phyloP scores from a whole-genome alignment of 805 yeast genomes.

The Candida koratica region DNA sequence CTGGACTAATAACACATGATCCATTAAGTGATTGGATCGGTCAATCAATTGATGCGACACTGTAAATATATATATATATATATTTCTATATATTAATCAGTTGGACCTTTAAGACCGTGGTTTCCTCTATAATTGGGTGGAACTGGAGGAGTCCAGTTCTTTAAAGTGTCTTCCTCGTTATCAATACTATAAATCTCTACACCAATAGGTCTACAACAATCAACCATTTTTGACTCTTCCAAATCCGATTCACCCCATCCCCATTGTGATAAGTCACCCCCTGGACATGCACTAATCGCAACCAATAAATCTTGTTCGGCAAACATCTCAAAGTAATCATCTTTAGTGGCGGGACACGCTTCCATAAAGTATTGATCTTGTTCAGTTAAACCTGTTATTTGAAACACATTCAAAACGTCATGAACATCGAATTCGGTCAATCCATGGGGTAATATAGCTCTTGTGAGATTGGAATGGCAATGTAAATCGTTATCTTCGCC shows the following conservation, averaged over 20 bases:
- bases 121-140: conserved; percentile 50
- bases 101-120: conserved; percentile 44
- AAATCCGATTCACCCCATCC: conserved; percentile 64
- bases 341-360: conserved; percentile 57
- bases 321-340: conserved; percentile 62
- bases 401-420: conserved; percentile 66
- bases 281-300: conserved; percentile 67
- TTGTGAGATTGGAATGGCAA: conserved; percentile 60
- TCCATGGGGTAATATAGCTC: conserved; percentile 58
- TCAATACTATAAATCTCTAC: conserved; percentile 56
- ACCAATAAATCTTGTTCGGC: conserved; percentile 63
- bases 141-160: conserved; percentile 51
- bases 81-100: too few species aligned
- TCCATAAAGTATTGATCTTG: conserved; percentile 69
- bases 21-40: conserved; percentile 45
- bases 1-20: conserved; percentile 45
- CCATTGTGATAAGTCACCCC: conserved; percentile 66
- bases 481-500: conserved; percentile 66
- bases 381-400: conserved; percentile 63
- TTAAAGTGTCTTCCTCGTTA: conserved; percentile 42
- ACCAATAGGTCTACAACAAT: conserved; percentile 60
- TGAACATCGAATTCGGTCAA: conserved; percentile 65
- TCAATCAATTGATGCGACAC: conserved; percentile 41
- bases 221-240: conserved; percentile 50
- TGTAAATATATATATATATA: conserved; percentile 13